Percentiles rank a stretch among this genome's conserved stretches.
These are phyloP conservation scores for Spiromastix sp. DNA, from an alignment of 2,329 filamentous ascomycete genomes.

Conservation along the genomic window DNA sequence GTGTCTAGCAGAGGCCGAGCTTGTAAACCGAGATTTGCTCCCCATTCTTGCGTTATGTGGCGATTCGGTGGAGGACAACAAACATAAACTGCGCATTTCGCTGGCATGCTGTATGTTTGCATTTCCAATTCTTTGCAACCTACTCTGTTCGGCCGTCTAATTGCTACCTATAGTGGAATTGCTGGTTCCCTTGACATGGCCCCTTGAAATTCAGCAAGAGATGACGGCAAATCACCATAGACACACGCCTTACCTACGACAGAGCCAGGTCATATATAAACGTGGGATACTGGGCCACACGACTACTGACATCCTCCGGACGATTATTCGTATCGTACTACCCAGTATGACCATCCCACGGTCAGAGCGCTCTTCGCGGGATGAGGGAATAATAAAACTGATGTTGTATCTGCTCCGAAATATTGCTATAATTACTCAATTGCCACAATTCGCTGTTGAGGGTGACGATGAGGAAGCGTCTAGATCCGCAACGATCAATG, in stretches of 20 bases:
- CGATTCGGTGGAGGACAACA: slow-evolving; percentile 60
- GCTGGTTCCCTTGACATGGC: slow-evolving; percentile 89
- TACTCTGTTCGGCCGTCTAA: slow-evolving; percentile 1
- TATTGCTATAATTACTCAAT: slow-evolving; percentile 70
- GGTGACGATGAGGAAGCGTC: slow-evolving; percentile 87
- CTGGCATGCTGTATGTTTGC: slow-evolving; percentile 56
- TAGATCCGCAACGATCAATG: slow-evolving; percentile 75
- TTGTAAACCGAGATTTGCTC: slow-evolving; percentile 81
- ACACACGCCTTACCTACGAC: slow-evolving; percentile 79
- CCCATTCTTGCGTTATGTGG: slow-evolving; percentile 81
- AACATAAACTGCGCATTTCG: slow-evolving; percentile 66
- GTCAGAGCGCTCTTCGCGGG: slow-evolving; percentile 64
- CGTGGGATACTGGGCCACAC: slow-evolving; percentile 77
- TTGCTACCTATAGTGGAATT: slow-evolving; percentile 54
- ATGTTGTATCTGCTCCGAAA: slow-evolving; percentile 85
- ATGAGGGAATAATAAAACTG: slow-evolving; percentile 87
- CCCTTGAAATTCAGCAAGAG: slow-evolving; percentile 66
- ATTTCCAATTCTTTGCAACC: too few relatives aligned
- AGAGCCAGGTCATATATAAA: slow-evolving; percentile 86
- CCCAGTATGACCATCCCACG: slow-evolving; percentile 74
- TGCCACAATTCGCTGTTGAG: slow-evolving; percentile 61
- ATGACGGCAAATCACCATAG: slow-evolving; percentile 91
- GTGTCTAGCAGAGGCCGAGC: slow-evolving; percentile 81
- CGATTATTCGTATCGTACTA: slow-evolving; percentile 68
- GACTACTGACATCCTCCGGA: slow-evolving; percentile 64